These are phyloP conservation scores for Pelargonium nanum DNA, from an alignment of 345 rosid species.

Conservation along the genomic window DNA sequence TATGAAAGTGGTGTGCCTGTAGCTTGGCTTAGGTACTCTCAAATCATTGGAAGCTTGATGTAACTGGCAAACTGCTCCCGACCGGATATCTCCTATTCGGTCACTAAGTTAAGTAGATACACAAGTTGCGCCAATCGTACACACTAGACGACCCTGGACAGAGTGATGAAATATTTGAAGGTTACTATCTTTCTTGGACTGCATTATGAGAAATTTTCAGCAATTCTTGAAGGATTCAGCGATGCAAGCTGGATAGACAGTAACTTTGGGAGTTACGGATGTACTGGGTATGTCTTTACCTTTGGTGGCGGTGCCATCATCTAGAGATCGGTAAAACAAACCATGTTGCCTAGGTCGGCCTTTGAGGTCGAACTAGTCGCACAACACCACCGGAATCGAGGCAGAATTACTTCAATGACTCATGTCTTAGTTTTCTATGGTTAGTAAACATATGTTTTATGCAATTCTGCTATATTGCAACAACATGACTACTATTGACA, in stretches of 20 bases:
- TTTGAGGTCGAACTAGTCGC: background rate
- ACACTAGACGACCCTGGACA: background rate
- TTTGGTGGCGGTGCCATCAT: background rate
- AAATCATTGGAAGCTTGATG: background rate
- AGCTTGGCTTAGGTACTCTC: too few relatives aligned
- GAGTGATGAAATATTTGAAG: background rate
- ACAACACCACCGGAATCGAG: background rate
- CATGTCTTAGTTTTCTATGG: too few relatives aligned
- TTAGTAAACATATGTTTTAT: too few relatives aligned
- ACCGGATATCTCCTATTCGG: background rate
- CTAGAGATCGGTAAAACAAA: conserved; percentile 2
- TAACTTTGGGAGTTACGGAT: too few relatives aligned
- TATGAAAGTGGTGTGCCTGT: too few relatives aligned
- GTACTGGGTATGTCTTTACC: background rate
- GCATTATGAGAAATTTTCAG: background rate
- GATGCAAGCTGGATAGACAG: conserved; percentile 6
- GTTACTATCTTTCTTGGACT: background rate
- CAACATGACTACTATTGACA: too few relatives aligned
- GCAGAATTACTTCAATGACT: background rate
- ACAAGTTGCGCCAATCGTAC: background rate
- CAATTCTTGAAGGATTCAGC: background rate
- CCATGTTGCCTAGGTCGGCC: background rate
- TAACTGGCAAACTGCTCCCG: background rate
- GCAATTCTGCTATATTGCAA: too few relatives aligned
- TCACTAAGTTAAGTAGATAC: background rate